Evolutionary conservation across 2,329 filamentous ascomycete species (phyloP).

Genomic region (Falciphora oryzae): DNA sequence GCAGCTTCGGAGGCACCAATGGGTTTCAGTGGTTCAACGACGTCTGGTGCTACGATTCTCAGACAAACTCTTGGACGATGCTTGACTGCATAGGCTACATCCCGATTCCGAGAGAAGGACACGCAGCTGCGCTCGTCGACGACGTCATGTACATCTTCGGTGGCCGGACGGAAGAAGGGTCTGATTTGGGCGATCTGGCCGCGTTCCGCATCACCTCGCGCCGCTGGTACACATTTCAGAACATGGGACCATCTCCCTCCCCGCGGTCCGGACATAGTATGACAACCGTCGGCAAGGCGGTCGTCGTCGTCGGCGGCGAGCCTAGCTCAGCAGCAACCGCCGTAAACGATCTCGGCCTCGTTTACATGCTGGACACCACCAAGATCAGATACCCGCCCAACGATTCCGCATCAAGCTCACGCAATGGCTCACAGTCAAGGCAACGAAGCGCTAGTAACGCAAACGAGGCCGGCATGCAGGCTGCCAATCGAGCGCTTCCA

Average conservation of each 20-base stretch:
- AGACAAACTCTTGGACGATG: conserved; percentile 75
- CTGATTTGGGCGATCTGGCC: conserved; percentile 86
- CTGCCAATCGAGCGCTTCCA: conserved; percentile 30
- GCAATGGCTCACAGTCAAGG: conserved; percentile 21
- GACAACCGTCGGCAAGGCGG: conserved; percentile 88
- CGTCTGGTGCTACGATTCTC: conserved; percentile 92
- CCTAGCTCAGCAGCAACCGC: conserved; percentile 81
- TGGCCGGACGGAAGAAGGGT: conserved; percentile 87
- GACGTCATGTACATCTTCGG: conserved; percentile 99
- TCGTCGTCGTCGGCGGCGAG: conserved; percentile 89
- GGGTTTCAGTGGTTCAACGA: conserved; percentile 98
- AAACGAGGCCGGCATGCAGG: conserved; percentile 21
- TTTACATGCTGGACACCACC: conserved; percentile 87
- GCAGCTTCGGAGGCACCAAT: conserved; percentile 93
- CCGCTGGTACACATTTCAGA: conserved; percentile 98
- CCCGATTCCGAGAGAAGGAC: conserved; percentile 85
- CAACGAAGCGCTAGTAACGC: conserved; percentile 25
- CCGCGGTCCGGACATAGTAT: conserved; percentile 94
- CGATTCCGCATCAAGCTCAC: conserved; percentile 48
- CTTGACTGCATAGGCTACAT: conserved; percentile 98
- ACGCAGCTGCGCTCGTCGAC: conserved; percentile 87
- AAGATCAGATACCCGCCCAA: conserved; percentile 93
- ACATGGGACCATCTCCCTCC: conserved; percentile 95
- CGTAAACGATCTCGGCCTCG: conserved; percentile 76
- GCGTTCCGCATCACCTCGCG: conserved; percentile 70